Conservation (phyloP, 345 rosid species). For the Cardamine occulta region DNA sequence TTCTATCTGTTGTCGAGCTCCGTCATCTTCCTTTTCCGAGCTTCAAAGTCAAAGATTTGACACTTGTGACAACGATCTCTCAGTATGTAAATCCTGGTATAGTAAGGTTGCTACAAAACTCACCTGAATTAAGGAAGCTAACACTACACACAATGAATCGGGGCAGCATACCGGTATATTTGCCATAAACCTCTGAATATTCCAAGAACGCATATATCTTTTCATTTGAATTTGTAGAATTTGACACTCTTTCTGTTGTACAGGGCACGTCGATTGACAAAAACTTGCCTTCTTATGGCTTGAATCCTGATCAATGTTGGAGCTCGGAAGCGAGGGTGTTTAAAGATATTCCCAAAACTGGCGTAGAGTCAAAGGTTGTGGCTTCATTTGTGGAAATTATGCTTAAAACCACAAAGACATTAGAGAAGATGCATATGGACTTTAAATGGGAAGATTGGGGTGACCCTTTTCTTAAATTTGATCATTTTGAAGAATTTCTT, state of each 20-base stretch:
- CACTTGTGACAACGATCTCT: neutral
- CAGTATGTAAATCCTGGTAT: conserved; percentile 34
- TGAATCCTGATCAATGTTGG: neutral
- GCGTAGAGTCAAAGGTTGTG: neutral
- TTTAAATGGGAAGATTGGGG: no score
- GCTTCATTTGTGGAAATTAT: conserved; percentile 16
- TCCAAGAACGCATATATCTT: neutral
- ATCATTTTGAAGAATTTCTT: conserved; percentile 11
- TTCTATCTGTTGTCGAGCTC: conserved; percentile 14
- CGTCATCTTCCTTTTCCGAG: neutral
- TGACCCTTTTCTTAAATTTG: no score
- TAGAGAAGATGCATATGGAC: neutral
- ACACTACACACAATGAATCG: neutral
- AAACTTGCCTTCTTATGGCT: neutral
- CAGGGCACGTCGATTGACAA: no score
- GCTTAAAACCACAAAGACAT: conserved; percentile 2
- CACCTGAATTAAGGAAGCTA: conserved; percentile 30
- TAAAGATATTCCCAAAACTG: no score
- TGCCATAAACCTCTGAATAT: neutral
- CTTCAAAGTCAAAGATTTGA: conserved; percentile 16
- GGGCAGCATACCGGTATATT: neutral
- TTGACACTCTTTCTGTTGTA: no score
- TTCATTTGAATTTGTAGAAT: no score
- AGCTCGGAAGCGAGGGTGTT: neutral
- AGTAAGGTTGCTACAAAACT: neutral